Conservation (phyloP, 2,329 filamentous ascomycete species). For the Aureobasidium sp. region DNA sequence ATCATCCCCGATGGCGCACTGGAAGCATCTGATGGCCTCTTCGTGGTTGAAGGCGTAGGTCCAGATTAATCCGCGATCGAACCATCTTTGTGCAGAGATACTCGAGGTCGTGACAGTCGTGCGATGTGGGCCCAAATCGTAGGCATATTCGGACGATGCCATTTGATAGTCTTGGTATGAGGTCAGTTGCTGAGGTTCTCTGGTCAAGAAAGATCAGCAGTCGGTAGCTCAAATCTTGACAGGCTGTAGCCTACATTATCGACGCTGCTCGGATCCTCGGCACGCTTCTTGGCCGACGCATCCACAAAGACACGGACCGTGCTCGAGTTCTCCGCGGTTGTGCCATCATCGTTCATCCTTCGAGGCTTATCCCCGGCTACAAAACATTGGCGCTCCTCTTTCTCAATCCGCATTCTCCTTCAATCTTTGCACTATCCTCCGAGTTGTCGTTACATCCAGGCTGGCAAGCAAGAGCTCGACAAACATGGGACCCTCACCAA, state of each 20-base stretch:
- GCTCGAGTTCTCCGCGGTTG: too few species aligned
- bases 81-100: slow-evolving; percentile 56
- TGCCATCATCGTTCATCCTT: too few species aligned
- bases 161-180: not conserved
- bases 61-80: slow-evolving; percentile 66
- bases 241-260: not conserved
- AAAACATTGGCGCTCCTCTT: not conserved
- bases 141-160: slow-evolving; percentile 25
- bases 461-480: not conserved
- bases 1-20: slow-evolving; percentile 51
- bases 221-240: not conserved
- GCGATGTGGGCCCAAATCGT: slow-evolving; percentile 53
- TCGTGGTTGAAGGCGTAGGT: slow-evolving; percentile 71
- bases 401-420: not conserved
- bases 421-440: not conserved
- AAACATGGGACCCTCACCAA: not conserved
- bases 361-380: too few species aligned
- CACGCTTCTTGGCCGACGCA: not conserved
- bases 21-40: slow-evolving; percentile 59
- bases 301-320: too few species aligned
- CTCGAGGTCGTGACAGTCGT: slow-evolving; percentile 50
- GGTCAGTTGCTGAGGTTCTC: not conserved
- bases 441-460: not conserved
- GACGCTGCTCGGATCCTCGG: not conserved
- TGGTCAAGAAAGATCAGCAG: not conserved